phyloP scores from a whole-genome alignment of 805 yeast species.

The Tetrapisispora arboricola region DNA sequence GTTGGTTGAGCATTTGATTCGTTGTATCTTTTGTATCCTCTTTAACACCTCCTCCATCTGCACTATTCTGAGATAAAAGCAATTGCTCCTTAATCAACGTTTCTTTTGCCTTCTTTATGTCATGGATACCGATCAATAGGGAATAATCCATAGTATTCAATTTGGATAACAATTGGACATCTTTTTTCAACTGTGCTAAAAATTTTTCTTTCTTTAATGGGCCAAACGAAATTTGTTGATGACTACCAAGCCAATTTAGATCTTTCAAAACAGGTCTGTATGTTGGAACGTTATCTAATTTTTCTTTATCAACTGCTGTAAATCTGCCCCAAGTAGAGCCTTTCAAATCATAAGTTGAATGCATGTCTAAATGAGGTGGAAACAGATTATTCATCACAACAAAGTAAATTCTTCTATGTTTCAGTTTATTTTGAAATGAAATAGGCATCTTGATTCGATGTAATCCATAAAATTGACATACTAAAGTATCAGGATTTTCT shows the following conservation, averaged over 20 bases:
- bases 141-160: conserved; percentile 95
- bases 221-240: conserved; percentile 62
- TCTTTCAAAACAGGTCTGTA: conserved; percentile 60
- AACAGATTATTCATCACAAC: conserved; percentile 94
- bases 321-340: conserved; percentile 83
- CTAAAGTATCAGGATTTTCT: conserved; percentile 73
- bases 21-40: neutral
- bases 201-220: conserved; percentile 53
- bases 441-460: conserved; percentile 88
- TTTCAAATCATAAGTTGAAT: conserved; percentile 78
- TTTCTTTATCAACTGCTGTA: conserved; percentile 31
- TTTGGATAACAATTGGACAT: conserved; percentile 59
- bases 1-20: neutral
- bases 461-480: conserved; percentile 93
- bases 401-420: conserved; percentile 72
- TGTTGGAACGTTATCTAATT: conserved; percentile 16
- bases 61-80: conserved; percentile 14
- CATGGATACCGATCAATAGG: conserved; percentile 78
- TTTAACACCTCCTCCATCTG: conserved; percentile 4
- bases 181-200: conserved; percentile 60
- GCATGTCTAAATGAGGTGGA: conserved; percentile 86
- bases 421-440: conserved; percentile 28
- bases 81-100: neutral
- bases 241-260: conserved; percentile 69
- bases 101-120: conserved; percentile 47